Percentiles rank a stretch among this genome's conserved stretches.
phyloP scores from a whole-genome alignment of 1,284 basidiomycete genomes.

The Pisolithus thermaeus region DNA sequence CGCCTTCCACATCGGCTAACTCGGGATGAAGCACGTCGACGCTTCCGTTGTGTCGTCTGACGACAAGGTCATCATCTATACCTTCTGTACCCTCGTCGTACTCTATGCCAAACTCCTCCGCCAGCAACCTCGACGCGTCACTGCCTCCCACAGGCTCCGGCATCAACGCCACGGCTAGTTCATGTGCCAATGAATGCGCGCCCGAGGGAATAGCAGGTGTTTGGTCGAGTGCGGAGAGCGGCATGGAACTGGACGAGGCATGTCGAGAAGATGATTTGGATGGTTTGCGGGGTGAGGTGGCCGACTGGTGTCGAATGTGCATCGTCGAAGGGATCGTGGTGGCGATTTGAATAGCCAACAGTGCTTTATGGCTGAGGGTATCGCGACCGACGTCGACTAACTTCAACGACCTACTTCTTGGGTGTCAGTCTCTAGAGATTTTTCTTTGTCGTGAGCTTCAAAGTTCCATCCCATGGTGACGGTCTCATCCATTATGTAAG shows the following conservation, averaged over 20 bases:
- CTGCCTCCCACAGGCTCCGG: conserved; percentile 60
- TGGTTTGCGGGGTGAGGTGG: conserved; percentile 20
- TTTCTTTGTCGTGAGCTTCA: too few species aligned
- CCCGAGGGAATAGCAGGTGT: conserved; percentile 25
- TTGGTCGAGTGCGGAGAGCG: conserved; percentile 29
- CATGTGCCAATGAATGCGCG: conserved; percentile 69
- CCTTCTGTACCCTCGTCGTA: conserved; percentile 81
- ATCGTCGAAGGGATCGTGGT: conserved; percentile 7
- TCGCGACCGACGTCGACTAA: too few species aligned
- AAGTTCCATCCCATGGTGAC: too few species aligned
- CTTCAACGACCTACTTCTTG: too few species aligned
- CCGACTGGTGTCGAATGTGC: conserved; percentile 25
- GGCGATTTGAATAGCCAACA: too few species aligned
- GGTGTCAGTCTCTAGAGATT: too few species aligned
- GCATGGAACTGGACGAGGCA: conserved; percentile 21
- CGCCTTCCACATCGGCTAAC: conserved; percentile 18
- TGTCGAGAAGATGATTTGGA: conserved; percentile 19
- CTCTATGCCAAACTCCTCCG: conserved; percentile 81
- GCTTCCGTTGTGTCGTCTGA: conserved; percentile 10
- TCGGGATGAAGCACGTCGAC: conserved; percentile 2
- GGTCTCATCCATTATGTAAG: too few species aligned
- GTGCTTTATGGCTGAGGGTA: too few species aligned
- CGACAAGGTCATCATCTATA: conserved; percentile 47
- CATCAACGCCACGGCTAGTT: conserved; percentile 76
- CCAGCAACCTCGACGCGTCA: conserved; percentile 60